Conservation (phyloP, 495 filamentous ascomycete species). For the Penicillium roqueforti region DNA sequence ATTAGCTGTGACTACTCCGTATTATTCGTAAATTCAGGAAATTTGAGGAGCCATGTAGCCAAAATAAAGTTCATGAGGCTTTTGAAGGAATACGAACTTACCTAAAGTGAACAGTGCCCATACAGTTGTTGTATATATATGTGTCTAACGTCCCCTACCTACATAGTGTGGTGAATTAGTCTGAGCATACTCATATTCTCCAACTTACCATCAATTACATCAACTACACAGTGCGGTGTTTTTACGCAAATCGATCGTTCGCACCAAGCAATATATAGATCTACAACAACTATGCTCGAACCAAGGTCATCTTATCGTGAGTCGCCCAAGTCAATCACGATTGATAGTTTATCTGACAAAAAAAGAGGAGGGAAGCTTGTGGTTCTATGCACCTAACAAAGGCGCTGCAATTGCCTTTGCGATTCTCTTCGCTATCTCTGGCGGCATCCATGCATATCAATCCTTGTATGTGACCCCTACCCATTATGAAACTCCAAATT, state of each 20-base stretch:
- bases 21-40: not conserved
- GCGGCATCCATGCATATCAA: conserved; percentile 56
- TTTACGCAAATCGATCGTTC: not conserved
- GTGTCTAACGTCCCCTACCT: not conserved
- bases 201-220: not conserved
- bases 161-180: not conserved
- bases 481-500: not conserved
- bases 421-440: conserved; percentile 58
- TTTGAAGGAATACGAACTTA: not conserved
- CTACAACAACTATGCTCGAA: conserved; percentile 15
- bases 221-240: not conserved
- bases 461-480: conserved; percentile 42
- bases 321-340: not conserved
- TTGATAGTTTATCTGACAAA: conserved; percentile 17
- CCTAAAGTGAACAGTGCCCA: not conserved
- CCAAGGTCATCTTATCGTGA: conserved; percentile 18
- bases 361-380: conserved; percentile 50
- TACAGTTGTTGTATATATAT: not conserved
- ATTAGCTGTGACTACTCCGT: not conserved
- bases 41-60: not conserved
- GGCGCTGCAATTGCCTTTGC: conserved; percentile 65
- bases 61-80: not conserved
- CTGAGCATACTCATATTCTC: not conserved
- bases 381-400: conserved; percentile 73
- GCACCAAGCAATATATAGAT: not conserved